These are phyloP conservation scores for Syncephalastrum racemosum DNA, from an alignment of 371 early-diverging fungal species.

Conservation along the genomic window DNA sequence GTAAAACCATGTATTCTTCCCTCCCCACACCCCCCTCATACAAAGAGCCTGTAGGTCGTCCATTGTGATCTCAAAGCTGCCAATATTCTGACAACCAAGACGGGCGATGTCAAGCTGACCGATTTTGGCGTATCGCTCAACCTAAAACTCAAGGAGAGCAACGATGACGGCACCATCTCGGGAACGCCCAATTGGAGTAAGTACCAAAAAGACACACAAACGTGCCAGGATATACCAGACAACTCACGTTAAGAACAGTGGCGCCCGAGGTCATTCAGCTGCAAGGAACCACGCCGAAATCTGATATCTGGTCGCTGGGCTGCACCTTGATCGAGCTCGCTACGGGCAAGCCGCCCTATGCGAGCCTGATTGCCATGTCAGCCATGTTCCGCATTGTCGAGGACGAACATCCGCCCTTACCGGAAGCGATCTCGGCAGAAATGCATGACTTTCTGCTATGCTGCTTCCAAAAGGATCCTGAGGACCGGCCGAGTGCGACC, in stretches of 20 bases:
- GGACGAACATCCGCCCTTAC: conserved; percentile 86
- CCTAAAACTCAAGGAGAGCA: conserved; percentile 60
- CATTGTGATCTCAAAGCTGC: conserved; percentile 98
- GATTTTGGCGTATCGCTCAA: conserved; percentile 96
- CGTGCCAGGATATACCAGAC: not conserved
- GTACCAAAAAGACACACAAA: conserved; percentile 15
- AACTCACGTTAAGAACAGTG: conserved; percentile 53
- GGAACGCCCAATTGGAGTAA: conserved; percentile 97
- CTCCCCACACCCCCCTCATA: conserved; percentile 10
- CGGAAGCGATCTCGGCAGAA: conserved; percentile 75
- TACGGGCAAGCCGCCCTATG: conserved; percentile 87
- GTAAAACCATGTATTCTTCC: not conserved
- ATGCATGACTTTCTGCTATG: conserved; percentile 70
- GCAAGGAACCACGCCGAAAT: conserved; percentile 76
- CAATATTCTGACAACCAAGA: conserved; percentile 93
- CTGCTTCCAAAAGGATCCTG: conserved; percentile 85
- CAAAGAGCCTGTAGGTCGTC: conserved; percentile 50
- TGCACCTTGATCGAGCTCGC: conserved; percentile 87
- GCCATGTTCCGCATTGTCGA: conserved; percentile 91
- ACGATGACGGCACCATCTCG: conserved; percentile 67
- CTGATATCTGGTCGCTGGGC: conserved; percentile 91
- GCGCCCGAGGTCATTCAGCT: conserved; percentile 96
- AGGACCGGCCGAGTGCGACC: conserved; percentile 66
- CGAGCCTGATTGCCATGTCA: conserved; percentile 78
- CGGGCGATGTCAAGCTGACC: conserved; percentile 92